These are phyloP conservation scores for Tripidium arundinaceum DNA, from an alignment of 202 grass and related monocot genomes.

Conservation along the genomic window DNA sequence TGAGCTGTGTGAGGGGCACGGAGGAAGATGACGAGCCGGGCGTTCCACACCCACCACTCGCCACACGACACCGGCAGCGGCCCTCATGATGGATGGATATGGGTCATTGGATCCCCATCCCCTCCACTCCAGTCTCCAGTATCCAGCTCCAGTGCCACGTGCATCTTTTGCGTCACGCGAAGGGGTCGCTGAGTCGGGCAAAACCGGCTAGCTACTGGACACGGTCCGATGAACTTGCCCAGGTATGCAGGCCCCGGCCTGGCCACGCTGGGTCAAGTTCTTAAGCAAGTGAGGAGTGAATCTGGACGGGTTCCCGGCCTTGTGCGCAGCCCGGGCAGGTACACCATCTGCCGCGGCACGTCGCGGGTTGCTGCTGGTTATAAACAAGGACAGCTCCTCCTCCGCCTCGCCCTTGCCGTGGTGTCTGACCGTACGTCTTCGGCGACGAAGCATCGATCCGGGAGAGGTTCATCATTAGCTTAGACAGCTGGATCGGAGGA, in stretches of 20 bases:
- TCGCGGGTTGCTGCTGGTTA: background rate
- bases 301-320: constrained; percentile 32
- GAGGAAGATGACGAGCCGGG: background rate
- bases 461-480: background rate
- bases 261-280: background rate
- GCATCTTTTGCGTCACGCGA: background rate
- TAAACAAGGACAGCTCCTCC: constrained; percentile 18
- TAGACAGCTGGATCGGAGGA: too few relatives aligned
- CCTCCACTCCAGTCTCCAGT: too few relatives aligned
- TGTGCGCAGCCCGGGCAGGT: constrained; percentile 8
- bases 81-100: background rate
- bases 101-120: background rate
- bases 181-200: background rate
- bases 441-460: background rate
- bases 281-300: constrained; percentile 13
- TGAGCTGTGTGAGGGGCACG: background rate
- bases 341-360: background rate
- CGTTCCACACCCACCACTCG: too few relatives aligned
- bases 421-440: constrained; percentile 10
- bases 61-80: background rate
- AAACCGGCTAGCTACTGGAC: constrained; percentile 20
- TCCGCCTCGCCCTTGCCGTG: background rate
- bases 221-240: constrained; percentile 40
- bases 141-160: constrained; percentile 3
- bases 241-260: background rate